Evolutionary conservation across 345 rosid genomes (phyloP).

Genomic region (Linum tenue): DNA sequence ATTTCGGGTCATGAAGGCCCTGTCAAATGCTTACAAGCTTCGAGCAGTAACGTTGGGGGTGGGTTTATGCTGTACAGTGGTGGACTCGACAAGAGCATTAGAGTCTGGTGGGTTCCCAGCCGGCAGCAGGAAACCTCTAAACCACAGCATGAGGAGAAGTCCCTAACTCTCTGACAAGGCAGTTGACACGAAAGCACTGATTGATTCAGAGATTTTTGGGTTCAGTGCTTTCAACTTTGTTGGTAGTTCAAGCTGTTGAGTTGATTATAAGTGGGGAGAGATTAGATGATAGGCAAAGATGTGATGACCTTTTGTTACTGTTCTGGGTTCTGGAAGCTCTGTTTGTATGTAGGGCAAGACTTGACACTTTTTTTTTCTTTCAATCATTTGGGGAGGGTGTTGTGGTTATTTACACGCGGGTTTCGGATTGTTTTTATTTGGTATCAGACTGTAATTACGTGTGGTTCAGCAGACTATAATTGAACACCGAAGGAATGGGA

Average conservation of each 20-base stretch:
- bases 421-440: neutral
- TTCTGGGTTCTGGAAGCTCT: neutral
- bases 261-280: neutral
- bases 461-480: neutral
- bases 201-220: neutral
- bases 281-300: neutral
- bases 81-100: conserved; percentile 21
- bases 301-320: neutral
- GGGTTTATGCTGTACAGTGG: conserved; percentile 30
- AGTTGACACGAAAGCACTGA: neutral
- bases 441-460: neutral
- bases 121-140: neutral
- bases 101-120: conserved; percentile 42
- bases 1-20: conserved; percentile 25
- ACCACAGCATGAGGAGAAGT: neutral
- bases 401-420: neutral
- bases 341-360: neutral
- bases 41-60: conserved; percentile 17
- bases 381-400: neutral
- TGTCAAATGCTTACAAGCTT: conserved; percentile 25
- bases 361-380: neutral
- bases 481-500: too few species aligned
- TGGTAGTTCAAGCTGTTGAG: neutral
- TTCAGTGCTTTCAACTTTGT: neutral
- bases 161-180: neutral